Base-by-base conservation (phyloP, 139 green algal species). In the Chlorella vulgaris region DNA sequence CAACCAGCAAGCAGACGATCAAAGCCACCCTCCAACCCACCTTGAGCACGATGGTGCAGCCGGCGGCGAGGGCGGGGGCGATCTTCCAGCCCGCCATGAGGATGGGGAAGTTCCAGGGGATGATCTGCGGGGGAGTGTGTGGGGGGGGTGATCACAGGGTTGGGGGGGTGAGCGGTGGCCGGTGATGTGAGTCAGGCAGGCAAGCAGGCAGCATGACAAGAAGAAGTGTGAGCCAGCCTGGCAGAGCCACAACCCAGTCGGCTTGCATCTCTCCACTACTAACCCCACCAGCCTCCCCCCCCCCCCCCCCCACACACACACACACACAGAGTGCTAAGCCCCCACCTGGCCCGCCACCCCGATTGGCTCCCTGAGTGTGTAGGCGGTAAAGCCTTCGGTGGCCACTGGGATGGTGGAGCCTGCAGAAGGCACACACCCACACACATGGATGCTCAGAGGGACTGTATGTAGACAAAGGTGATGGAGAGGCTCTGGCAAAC, bases 11-110 rank as follows among this genome's bases (percentile, higher is more conserved):
- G 55, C 55, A 31, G 55, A 5, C 22, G 18, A 28, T 65, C 18
- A 15, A 31, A 8, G 18, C n/a, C 55, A 28, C n/a, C 55, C 8
- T 28, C 55, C 22, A 70, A 5, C 76, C 73, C 28, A 76, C 78
- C 82, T 94, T 91, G 31, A 92, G 71, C 24, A 93, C 87, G 4
- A 90, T 60, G 4, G 83, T 84, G 84, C 76, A 86, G 68, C 90
- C 87, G 35, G 28, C 58, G 1, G 76, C 83, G 19, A 94, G 85
- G 2, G 90, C 90, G 22, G 90, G 90, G 0, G 81, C 90, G 28
- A 92, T n/a, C 82, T 94, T 94, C 87, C 87, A 93, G 4, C 83
- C 63, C 26, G 68, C 68, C 50, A 63, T 78, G 0, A 78, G 50
- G 50, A 78, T 78, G 18, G 79, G 89, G 97, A 84, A 85, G 55